phyloP scores from a whole-genome alignment of 1,139 yeast genomes.

The Nakaseomyces bracarensis region DNA sequence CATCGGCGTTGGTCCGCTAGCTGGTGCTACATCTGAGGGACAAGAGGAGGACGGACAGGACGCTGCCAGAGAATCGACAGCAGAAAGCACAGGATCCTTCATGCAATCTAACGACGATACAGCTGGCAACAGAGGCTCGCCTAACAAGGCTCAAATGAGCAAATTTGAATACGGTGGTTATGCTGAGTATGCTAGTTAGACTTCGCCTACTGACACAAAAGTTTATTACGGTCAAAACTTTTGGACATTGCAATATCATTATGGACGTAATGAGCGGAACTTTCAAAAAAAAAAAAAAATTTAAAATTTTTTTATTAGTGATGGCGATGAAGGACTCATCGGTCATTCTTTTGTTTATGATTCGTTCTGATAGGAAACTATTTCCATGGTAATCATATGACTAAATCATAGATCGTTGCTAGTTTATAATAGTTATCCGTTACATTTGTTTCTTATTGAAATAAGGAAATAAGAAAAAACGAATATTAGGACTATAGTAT shows the following conservation, averaged over 20 bases:
- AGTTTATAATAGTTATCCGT: too few relatives aligned
- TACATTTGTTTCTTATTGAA: too few relatives aligned
- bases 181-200: conserved; percentile 26
- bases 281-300: not conserved
- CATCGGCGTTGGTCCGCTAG: conserved; percentile 75
- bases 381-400: too few relatives aligned
- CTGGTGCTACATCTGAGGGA: conserved; percentile 31
- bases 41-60: conserved; percentile 15
- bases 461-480: too few relatives aligned
- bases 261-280: not conserved
- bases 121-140: conserved; percentile 7
- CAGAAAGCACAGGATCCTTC: conserved; percentile 12
- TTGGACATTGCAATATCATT: not conserved
- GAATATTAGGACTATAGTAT: too few relatives aligned
- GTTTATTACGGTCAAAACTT: too few relatives aligned
- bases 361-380: too few relatives aligned
- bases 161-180: conserved; percentile 35
- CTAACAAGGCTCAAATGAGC: conserved; percentile 20
- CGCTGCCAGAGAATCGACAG: conserved; percentile 11
- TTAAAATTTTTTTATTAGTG: conserved; percentile 2
- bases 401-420: too few relatives aligned
- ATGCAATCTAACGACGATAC: not conserved
- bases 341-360: not conserved
- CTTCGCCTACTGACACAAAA: not conserved
- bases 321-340: conserved; percentile 1